phyloP scores from a whole-genome alignment of 2,329 filamentous ascomycete genomes.

The Colletotrichum lentis region DNA sequence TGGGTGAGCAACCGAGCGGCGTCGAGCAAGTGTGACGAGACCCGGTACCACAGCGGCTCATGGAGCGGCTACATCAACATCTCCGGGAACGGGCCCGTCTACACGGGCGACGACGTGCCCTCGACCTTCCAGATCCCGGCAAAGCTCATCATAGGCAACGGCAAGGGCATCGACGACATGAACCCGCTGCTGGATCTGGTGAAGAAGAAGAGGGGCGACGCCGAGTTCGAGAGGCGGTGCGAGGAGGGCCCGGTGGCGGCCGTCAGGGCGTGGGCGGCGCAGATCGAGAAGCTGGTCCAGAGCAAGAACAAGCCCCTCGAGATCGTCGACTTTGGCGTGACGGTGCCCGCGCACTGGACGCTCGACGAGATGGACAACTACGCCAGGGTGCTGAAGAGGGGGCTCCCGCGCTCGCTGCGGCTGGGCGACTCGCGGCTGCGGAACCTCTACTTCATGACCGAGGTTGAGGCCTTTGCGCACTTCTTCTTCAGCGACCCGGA shows the following conservation, averaged over 20 bases:
- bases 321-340: conserved; percentile 2
- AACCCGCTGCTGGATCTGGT: conserved; percentile 35
- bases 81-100: conserved; percentile 25
- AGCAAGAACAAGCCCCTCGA: neutral
- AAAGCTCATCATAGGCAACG: conserved; percentile 3
- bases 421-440: neutral
- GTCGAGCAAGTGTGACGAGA: neutral
- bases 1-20: neutral
- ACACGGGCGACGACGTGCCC: conserved; percentile 27
- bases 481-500: conserved; percentile 1
- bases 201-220: neutral
- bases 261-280: neutral
- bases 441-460: conserved; percentile 22
- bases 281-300: neutral
- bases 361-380: neutral
- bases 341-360: conserved; percentile 3
- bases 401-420: neutral
- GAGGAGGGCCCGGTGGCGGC: neutral
- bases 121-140: conserved; percentile 23
- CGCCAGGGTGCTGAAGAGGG: neutral
- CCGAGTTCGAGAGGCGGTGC: neutral
- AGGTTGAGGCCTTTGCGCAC: conserved; percentile 23
- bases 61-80: conserved; percentile 34
- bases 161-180: neutral
- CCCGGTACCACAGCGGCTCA: neutral